Percentiles rank a stretch among this genome's conserved stretches.
phyloP scores from a whole-genome alignment of 2,329 filamentous ascomycete species.

The Nigrospora oryzae region DNA sequence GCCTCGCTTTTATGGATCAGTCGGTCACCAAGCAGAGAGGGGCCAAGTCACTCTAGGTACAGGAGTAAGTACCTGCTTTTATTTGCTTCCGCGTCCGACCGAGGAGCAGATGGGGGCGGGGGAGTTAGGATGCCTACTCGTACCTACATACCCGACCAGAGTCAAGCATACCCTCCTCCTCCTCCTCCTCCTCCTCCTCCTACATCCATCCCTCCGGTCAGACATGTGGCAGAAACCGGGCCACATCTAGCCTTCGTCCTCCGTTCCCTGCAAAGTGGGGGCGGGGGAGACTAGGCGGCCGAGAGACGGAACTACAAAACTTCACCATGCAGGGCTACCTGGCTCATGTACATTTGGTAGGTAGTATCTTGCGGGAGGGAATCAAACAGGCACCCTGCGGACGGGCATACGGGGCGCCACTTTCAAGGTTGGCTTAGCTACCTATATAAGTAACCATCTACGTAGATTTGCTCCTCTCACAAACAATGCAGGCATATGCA shows the following conservation, averaged over 20 bases:
- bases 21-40: constrained; percentile 7
- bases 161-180: neutral
- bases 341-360: too few relatives aligned
- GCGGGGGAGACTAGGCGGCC: constrained; percentile 4
- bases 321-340: too few relatives aligned
- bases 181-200: too few relatives aligned
- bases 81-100: constrained; percentile 3
- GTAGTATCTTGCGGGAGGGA: constrained; percentile 1
- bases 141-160: neutral
- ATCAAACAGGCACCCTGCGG: neutral
- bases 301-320: constrained; percentile 2
- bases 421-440: too few relatives aligned
- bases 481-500: too few relatives aligned
- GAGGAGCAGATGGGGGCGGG: neutral
- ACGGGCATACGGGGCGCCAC: neutral
- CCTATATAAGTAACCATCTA: too few relatives aligned
- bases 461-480: too few relatives aligned
- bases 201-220: neutral
- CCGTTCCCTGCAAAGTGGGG: constrained; percentile 4
- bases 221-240: constrained; percentile 7
- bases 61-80: neutral
- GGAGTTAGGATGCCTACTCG: neutral
- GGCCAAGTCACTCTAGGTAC: constrained; percentile 11
- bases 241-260: constrained; percentile 3
- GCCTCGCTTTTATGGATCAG: constrained; percentile 24